Conservation (phyloP, 2,329 filamentous ascomycete genomes). For the Aspergillus pseudoviridinutans region DNA sequence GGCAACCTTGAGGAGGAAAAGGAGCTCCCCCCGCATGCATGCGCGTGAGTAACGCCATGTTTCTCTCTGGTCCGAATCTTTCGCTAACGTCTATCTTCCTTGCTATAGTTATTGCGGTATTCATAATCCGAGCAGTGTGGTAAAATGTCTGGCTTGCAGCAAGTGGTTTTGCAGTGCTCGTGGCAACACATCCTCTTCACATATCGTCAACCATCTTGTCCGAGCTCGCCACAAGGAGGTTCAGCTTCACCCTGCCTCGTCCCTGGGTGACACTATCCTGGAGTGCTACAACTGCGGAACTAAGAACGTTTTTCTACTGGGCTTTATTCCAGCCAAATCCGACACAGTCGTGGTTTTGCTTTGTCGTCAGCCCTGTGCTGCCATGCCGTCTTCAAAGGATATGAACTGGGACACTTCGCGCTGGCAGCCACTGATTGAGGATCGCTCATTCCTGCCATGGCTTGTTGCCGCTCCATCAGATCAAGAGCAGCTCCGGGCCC, state of each 20-base stretch:
- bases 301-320: slow-evolving; percentile 97
- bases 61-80: slow-evolving; percentile 17
- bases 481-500: slow-evolving; percentile 89
- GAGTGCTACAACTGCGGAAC: slow-evolving; percentile 99
- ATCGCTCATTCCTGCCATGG: slow-evolving; percentile 92
- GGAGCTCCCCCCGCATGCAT: slow-evolving; percentile 89
- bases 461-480: slow-evolving; percentile 85
- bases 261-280: slow-evolving; percentile 89
- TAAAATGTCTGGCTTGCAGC: slow-evolving; percentile 91
- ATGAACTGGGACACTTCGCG: slow-evolving; percentile 99
- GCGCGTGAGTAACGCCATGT: slow-evolving; percentile 65
- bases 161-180: slow-evolving; percentile 99
- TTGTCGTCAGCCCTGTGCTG: slow-evolving; percentile 92
- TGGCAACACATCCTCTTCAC: slow-evolving; percentile 92
- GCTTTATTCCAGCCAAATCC: slow-evolving; percentile 97
- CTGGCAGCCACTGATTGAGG: slow-evolving; percentile 96
- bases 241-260: slow-evolving; percentile 87
- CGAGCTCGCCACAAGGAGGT: slow-evolving; percentile 98
- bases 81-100: slow-evolving; percentile 8
- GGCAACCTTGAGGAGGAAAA: slow-evolving; percentile 71
- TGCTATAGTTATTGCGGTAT: slow-evolving; percentile 83
- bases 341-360: slow-evolving; percentile 96
- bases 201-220: slow-evolving; percentile 97
- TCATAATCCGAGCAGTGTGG: slow-evolving; percentile 89
- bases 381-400: slow-evolving; percentile 92